Conservation (phyloP, 176 grass and related monocot species). For the Guadua angustifolia region DNA sequence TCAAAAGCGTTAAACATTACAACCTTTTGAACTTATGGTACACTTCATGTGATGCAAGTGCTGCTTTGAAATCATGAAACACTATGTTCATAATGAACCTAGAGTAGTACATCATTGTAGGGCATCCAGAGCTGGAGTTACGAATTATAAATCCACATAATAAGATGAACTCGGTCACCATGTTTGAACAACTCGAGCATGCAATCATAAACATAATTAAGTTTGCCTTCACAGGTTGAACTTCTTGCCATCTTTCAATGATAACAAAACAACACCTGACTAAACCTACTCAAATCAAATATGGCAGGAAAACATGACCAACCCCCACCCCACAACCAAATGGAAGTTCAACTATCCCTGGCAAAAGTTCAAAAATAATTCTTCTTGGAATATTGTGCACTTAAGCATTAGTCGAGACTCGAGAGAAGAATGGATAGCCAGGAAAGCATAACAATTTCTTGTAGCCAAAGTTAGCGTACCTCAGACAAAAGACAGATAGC, state of each 20-base stretch:
- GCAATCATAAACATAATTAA: neutral
- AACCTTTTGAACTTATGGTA: constrained; percentile 12
- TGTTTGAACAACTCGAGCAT: constrained; percentile 14
- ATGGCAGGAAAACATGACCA: neutral
- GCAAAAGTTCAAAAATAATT: neutral
- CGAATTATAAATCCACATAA: constrained; percentile 1
- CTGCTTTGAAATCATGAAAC: constrained; percentile 13
- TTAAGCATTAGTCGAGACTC: constrained; percentile 1
- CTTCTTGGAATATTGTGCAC: neutral
- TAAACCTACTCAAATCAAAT: neutral
- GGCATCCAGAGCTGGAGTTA: constrained; percentile 20
- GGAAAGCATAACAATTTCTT: neutral
- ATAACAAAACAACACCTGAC: neutral
- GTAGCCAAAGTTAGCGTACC: constrained; percentile 51
- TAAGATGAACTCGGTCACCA: neutral
- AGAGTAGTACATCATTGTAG: constrained; percentile 14
- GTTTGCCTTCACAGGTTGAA: constrained; percentile 11
- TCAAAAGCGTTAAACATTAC: constrained; percentile 26
- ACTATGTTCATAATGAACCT: neutral
- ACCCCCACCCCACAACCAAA: too few relatives aligned
- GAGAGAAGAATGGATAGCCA: constrained; percentile 19
- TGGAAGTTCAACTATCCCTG: constrained; percentile 12
- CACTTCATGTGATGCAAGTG: constrained; percentile 30
- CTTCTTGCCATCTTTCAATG: constrained; percentile 17
- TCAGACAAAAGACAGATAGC: constrained; percentile 78